A percentile compares a stretch with the other conserved stretches of the same genome.
Conservation (phyloP, 2,329 filamentous ascomycete genomes). For the Purpureocillium lavendulum region DNA sequence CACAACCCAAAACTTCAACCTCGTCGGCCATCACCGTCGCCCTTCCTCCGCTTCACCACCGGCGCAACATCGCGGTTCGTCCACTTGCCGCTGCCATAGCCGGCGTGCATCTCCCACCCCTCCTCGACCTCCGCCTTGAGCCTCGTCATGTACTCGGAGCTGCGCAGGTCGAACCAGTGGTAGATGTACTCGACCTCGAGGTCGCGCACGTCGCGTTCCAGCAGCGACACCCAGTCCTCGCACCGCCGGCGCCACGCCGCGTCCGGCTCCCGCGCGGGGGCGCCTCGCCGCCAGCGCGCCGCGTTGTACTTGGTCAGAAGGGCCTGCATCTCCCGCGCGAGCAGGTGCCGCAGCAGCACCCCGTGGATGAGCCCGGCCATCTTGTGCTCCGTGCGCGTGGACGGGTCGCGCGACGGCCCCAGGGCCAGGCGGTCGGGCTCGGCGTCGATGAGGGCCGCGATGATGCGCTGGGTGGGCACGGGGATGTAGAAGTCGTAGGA, state of each 20-base stretch:
- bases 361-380: background rate
- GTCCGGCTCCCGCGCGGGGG: background rate
- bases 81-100: too few relatives aligned
- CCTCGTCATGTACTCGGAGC: background rate
- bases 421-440: background rate
- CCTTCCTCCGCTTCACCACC: too few relatives aligned
- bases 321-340: background rate
- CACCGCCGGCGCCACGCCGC: background rate
- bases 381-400: background rate
- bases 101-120: background rate
- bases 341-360: background rate
- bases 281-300: too few relatives aligned
- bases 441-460: background rate
- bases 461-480: background rate
- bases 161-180: background rate
- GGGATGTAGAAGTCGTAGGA: background rate
- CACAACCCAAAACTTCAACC: too few relatives aligned
- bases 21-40: too few relatives aligned
- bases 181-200: background rate
- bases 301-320: background rate
- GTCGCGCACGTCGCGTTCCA: background rate
- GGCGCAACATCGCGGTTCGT: too few relatives aligned
- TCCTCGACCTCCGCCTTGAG: background rate
- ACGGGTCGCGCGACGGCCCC: background rate
- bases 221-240: background rate